Percentiles rank a stretch among this genome's conserved stretches.
phyloP scores from a whole-genome alignment of 2,329 filamentous ascomycete species.

The Aspergillus piperis region DNA sequence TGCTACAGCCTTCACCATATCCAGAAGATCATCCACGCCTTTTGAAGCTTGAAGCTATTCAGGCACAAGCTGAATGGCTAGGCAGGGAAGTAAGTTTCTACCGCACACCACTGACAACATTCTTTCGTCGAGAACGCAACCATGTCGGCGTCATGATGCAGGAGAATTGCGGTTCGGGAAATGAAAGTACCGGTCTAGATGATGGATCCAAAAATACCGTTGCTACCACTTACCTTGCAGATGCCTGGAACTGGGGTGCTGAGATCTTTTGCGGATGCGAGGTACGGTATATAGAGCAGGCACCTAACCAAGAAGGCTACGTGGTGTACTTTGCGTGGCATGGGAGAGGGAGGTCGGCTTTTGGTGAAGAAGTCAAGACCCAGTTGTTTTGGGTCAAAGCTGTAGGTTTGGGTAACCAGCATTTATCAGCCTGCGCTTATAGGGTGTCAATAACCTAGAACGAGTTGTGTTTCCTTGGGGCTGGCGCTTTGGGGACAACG shows the following conservation, averaged over 20 bases:
- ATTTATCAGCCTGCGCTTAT: background rate
- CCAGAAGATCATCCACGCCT: slow-evolving; percentile 8
- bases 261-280: slow-evolving; percentile 71
- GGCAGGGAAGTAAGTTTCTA: slow-evolving; percentile 57
- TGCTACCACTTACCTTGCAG: slow-evolving; percentile 63
- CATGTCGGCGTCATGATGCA: slow-evolving; percentile 65
- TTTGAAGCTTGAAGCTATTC: slow-evolving; percentile 13
- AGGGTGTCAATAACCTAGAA: slow-evolving; percentile 32
- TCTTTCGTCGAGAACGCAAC: slow-evolving; percentile 63
- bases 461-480: slow-evolving; percentile 66
- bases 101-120: slow-evolving; percentile 62
- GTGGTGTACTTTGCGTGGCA: slow-evolving; percentile 67
- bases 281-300: slow-evolving; percentile 62
- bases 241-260: slow-evolving; percentile 72
- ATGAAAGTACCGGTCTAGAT: slow-evolving; percentile 59
- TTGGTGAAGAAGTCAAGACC: slow-evolving; percentile 55
- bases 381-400: slow-evolving; percentile 69
- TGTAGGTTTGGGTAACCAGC: background rate
- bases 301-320: slow-evolving; percentile 56
- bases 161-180: background rate
- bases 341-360: slow-evolving; percentile 57
- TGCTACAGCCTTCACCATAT: slow-evolving; percentile 20
- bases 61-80: slow-evolving; percentile 4
- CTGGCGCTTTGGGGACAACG: slow-evolving; percentile 65
- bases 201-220: slow-evolving; percentile 64